Evolutionary conservation across 306 rosid species (phyloP).

Genomic region (Fagus sylvatica): DNA sequence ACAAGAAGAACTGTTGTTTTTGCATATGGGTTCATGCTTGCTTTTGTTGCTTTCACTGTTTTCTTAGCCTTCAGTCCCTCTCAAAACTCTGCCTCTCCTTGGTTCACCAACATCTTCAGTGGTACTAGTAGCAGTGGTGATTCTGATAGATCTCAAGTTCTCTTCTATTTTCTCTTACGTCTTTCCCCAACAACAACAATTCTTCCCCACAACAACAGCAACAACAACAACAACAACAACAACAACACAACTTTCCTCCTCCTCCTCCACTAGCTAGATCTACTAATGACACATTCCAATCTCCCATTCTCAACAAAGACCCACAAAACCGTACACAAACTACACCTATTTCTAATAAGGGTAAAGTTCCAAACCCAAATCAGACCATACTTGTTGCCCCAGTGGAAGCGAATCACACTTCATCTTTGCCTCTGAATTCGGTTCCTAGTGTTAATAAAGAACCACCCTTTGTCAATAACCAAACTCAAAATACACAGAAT

Average conservation of each 20-base stretch:
- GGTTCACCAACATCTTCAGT: conserved; percentile 54
- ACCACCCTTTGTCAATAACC: conserved; percentile 16
- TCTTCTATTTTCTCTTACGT: conserved; percentile 46
- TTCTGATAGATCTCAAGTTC: conserved; percentile 48
- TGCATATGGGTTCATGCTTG: conserved; percentile 60
- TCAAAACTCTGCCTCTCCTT: conserved; percentile 54
- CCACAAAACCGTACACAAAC: conserved; percentile 33
- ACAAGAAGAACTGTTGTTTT: conserved; percentile 60
- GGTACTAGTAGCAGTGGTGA: conserved; percentile 5
- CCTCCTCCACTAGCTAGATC: conserved; percentile 48
- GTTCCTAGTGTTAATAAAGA: conserved; percentile 1
- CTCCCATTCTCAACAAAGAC: conserved; percentile 17
- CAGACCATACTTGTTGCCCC: conserved; percentile 30
- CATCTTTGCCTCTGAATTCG: conserved; percentile 2
- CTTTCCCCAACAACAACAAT: conserved; percentile 48
- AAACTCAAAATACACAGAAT: conserved; percentile 6
- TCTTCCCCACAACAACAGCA: conserved; percentile 10
- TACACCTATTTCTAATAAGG: conserved; percentile 7
- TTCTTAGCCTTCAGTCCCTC: conserved; percentile 74
- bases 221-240: background rate
- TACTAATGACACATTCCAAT: conserved; percentile 37
- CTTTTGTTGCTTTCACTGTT: conserved; percentile 65
- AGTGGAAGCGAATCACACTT: background rate
- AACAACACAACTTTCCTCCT: conserved; percentile 11
- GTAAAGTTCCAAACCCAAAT: conserved; percentile 29